Percentiles rank a stretch among this genome's conserved stretches.
Evolutionary conservation across 106 monocot species (phyloP).

Genomic region (Phalaenopsis aphrodite): DNA sequence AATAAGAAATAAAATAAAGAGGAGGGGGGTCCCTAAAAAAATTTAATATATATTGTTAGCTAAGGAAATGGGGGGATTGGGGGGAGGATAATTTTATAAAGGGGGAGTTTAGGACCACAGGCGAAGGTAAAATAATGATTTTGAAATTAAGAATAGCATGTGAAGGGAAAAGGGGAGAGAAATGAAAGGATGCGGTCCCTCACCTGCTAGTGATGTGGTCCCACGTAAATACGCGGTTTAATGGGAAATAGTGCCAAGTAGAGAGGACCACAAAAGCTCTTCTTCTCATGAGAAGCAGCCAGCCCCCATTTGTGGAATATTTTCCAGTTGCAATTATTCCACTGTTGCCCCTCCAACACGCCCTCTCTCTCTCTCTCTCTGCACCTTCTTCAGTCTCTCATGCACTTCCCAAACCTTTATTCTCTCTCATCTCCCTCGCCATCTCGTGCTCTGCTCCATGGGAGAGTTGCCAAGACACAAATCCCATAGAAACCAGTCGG

Average conservation of each 20-base stretch:
- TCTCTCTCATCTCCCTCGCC: too few relatives aligned
- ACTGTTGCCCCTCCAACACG: neutral
- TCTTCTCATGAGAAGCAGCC: neutral
- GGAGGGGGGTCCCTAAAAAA: neutral
- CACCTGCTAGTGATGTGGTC: neutral
- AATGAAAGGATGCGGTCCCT: neutral
- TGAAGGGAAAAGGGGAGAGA: neutral
- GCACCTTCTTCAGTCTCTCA: neutral
- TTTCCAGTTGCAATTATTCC: constrained; percentile 1
- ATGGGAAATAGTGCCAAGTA: constrained; percentile 2
- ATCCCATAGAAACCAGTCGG: constrained; percentile 5
- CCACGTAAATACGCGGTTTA: constrained; percentile 7
- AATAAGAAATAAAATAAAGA: neutral
- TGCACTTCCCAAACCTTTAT: too few relatives aligned
- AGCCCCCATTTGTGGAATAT: constrained; percentile 7
- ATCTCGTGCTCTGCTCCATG: neutral
- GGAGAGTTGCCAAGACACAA: neutral
- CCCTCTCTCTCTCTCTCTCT: neutral
- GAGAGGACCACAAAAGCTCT: constrained; percentile 3
- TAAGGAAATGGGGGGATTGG: neutral
- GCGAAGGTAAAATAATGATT: neutral
- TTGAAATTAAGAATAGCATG: neutral
- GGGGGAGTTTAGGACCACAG: neutral
- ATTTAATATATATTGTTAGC: neutral
- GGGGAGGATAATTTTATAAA: neutral